A percentile compares a stretch with the other conserved stretches of the same genome.
phyloP scores from a whole-genome alignment of 495 filamentous ascomycete genomes.

The Astrocystis sublimbata region DNA sequence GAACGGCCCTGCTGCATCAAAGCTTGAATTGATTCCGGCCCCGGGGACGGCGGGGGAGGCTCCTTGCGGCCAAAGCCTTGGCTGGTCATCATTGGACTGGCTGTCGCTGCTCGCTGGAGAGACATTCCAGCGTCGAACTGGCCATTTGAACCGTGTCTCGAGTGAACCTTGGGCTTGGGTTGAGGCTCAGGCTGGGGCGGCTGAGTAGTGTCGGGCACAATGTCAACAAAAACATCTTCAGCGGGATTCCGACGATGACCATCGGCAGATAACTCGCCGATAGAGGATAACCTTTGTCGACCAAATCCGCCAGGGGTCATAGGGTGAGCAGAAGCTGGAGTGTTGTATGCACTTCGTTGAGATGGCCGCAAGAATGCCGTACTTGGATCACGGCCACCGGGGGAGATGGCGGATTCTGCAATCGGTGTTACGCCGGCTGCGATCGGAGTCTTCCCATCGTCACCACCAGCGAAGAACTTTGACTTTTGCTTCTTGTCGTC shows the following conservation, averaged over 20 bases:
- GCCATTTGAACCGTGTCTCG: conserved; percentile 21
- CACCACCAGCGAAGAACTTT: conserved; percentile 66
- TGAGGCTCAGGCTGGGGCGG: too few relatives aligned
- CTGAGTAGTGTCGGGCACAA: conserved; percentile 18
- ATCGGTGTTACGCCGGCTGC: conserved; percentile 84
- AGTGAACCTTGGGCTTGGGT: conserved; percentile 22
- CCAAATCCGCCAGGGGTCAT: conserved; percentile 70
- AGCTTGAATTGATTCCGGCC: conserved; percentile 42
- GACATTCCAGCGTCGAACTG: conserved; percentile 29
- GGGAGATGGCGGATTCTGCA: conserved; percentile 84
- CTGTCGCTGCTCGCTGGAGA: conserved; percentile 44
- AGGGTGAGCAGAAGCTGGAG: conserved; percentile 72
- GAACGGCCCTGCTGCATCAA: conserved; percentile 58
- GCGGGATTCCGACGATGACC: conserved; percentile 37
- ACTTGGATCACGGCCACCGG: conserved; percentile 62
- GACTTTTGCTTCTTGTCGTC: conserved; percentile 60
- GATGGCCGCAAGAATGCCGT: conserved; percentile 66
- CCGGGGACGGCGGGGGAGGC: conserved; percentile 54
- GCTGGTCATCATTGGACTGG: conserved; percentile 53
- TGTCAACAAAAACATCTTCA: conserved; percentile 34
- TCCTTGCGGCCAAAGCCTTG: conserved; percentile 33
- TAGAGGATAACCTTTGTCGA: conserved; percentile 75
- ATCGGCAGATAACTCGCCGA: conserved; percentile 66
- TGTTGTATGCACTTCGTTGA: conserved; percentile 55
- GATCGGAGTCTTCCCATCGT: conserved; percentile 73